Base-by-base conservation (phyloP, 2,329 filamentous ascomycete genomes). In the Aspergillus floridensis region DNA sequence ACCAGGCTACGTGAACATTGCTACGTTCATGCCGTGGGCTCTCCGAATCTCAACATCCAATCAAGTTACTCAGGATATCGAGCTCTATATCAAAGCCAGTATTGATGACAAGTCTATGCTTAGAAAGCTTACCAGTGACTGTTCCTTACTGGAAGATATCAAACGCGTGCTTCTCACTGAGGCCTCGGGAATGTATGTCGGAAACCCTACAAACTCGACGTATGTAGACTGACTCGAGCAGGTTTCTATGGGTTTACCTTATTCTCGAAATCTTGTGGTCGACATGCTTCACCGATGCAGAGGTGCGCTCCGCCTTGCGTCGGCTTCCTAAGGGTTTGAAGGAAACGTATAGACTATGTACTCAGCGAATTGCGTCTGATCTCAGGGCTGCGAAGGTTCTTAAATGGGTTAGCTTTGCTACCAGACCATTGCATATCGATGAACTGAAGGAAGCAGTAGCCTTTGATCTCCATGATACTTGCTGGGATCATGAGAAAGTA, bases 41-140 rank as follows among this genome's bases (percentile, higher is more conserved):
- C 57, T 46, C 49, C 63, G 60, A 24, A 68, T 69, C 10, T 64
- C 65, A 11, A 69, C 66, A 6, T 56, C 57, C 4, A 7, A 19
- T 6, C 67, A 68, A 38, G 57, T 67, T 41, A 57, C 57, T 48
- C 44, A 16, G 19, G 67, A 69, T 50, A 64, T 69, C 16, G 22
- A 61, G 24, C 29, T 51, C 4, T 69, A 66, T 35, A 67, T 68
- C n/a, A 54, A 62, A 31, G 46, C 46, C 3, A 68, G 60, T 22
- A 61, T 66, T 31, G 31, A 52, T 12, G 65, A 68, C 24, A 68
- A 65, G 24, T 56, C 35, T 11, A 57, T 67, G 49, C 41, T 49
- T 21, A 59, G 59, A 41, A 64, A 46, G 32, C 58, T 69, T 47
- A 68, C 65, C 1, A 55, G 66, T 31, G 58, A 66, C 50, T 1